phyloP scores from a whole-genome alignment of 805 yeast species.

The Candida rishiriensis region DNA sequence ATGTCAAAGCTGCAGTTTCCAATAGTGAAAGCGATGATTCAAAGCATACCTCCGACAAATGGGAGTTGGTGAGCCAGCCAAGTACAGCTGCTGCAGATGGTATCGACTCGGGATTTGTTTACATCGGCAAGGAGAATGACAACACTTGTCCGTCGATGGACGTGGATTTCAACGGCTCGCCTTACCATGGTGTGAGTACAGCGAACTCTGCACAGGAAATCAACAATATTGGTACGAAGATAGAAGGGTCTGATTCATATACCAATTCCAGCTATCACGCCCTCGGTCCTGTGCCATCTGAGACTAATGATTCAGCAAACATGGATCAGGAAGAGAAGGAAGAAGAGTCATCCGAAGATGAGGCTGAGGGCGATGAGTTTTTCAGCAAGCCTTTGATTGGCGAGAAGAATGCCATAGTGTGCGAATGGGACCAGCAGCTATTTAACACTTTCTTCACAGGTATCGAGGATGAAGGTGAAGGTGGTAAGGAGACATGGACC shows the following conservation, averaged over 20 bases:
- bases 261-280: background rate
- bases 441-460: conserved; percentile 52
- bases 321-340: conserved; percentile 1
- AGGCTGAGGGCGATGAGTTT: conserved; percentile 11
- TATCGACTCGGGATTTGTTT: background rate
- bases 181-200: background rate
- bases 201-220: background rate
- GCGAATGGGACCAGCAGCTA: conserved; percentile 59
- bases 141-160: background rate
- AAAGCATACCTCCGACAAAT: background rate
- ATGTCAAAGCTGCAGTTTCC: background rate
- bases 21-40: background rate
- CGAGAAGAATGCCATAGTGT: conserved; percentile 42
- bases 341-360: background rate
- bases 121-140: background rate
- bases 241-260: background rate
- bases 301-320: background rate
- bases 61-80: conserved; percentile 1
- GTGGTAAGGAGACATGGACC: conserved; percentile 55
- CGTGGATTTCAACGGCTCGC: too few species aligned
- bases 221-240: background rate
- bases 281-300: background rate
- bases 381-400: conserved; percentile 21
- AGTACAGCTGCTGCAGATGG: background rate
- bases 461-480: conserved; percentile 38